These are phyloP conservation scores for Arbutus unedo DNA, from an alignment of 148 eudicot genomes.

Conservation along the genomic window DNA sequence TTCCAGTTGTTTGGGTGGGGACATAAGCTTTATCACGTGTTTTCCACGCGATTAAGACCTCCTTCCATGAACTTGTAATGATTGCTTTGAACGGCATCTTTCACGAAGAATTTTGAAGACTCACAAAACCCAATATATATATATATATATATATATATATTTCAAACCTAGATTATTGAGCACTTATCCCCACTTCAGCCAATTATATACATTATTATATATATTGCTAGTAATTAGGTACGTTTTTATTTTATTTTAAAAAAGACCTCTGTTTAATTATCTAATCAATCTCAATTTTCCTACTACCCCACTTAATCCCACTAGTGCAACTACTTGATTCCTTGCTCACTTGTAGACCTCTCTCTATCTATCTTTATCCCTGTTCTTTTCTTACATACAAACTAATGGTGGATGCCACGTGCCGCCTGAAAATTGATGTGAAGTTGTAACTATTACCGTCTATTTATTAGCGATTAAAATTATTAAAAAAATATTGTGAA, in stretches of 20 bases:
- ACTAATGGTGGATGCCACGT: background rate
- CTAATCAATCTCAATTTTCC: background rate
- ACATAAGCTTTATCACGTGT: slow-evolving; percentile 28
- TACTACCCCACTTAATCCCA: background rate
- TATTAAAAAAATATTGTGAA: too few relatives aligned
- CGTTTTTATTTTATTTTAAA: too few relatives aligned
- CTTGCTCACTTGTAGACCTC: background rate
- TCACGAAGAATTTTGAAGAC: background rate
- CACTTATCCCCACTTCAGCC: background rate
- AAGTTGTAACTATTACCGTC: too few relatives aligned
- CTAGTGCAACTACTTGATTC: background rate
- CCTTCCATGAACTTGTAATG: slow-evolving; percentile 17
- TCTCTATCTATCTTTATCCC: background rate
- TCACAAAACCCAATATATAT: background rate
- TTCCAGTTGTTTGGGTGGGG: background rate
- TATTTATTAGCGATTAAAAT: too few relatives aligned
- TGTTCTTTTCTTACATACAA: background rate
- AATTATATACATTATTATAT: background rate
- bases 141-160: too few relatives aligned
- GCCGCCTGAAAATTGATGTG: background rate
- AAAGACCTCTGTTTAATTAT: too few relatives aligned
- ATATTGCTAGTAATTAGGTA: too few relatives aligned
- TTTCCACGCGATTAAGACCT: slow-evolving; percentile 23
- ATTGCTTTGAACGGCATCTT: slow-evolving; percentile 22
- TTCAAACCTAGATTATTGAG: too few relatives aligned